Conservation (phyloP, 1,284 basidiomycete species). For the Fomitopsis pinicola region DNA sequence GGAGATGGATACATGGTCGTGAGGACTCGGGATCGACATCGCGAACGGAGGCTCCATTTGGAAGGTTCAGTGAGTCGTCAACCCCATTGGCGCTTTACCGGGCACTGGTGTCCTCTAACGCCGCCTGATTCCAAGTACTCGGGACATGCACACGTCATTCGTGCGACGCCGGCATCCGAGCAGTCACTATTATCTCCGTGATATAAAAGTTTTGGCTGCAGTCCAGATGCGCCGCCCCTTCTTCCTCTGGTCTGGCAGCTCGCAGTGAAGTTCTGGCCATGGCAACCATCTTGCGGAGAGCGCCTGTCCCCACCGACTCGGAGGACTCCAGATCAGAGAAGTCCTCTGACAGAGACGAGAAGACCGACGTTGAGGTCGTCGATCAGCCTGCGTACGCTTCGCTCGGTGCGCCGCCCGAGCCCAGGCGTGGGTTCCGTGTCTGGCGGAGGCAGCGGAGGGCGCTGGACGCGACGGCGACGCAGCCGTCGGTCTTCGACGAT, state of each 20-base stretch:
- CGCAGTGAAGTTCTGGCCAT: neutral
- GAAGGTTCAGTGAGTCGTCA: neutral
- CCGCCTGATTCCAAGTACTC: neutral
- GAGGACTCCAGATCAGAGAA: neutral
- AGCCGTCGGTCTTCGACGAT: constrained; percentile 38
- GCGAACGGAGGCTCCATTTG: too few relatives aligned
- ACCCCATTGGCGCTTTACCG: neutral
- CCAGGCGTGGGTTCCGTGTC: constrained; percentile 14
- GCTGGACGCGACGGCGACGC: constrained; percentile 29
- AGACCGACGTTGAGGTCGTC: constrained; percentile 3
- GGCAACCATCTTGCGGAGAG: neutral
- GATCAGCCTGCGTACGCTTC: constrained; percentile 12
- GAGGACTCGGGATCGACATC: too few relatives aligned
- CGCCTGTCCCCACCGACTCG: neutral
- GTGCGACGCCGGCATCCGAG: neutral
- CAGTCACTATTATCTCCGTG: neutral
- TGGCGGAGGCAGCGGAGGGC: constrained; percentile 22
- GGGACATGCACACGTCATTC: neutral
- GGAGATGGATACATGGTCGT: neutral
- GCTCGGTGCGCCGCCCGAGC: constrained; percentile 20
- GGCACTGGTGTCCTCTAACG: neutral
- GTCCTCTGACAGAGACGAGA: neutral
- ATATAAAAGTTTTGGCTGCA: neutral
- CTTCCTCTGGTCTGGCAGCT: neutral
- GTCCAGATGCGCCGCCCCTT: neutral